Conservation (phyloP, 768 basidiomycete genomes). For the Cantharellus cinnabarinus region DNA sequence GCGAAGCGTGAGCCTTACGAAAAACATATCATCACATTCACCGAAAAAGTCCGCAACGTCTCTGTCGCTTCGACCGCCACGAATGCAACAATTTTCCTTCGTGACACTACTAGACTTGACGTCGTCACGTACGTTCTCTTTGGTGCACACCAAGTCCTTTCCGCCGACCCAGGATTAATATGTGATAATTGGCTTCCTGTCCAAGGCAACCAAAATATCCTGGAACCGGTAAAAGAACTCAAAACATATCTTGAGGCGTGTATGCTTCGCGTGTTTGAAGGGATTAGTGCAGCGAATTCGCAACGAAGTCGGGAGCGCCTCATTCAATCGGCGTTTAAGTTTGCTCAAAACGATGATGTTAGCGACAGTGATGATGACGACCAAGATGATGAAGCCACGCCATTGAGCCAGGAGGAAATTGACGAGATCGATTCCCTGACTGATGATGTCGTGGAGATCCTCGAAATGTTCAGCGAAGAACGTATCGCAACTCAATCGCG, state of each 20-base stretch:
- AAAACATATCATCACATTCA: conserved; percentile 64
- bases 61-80: conserved; percentile 22
- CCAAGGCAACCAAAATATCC: conserved; percentile 43
- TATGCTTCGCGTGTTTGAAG: conserved; percentile 80
- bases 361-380: background rate
- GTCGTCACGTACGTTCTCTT: conserved; percentile 81
- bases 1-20: conserved; percentile 18
- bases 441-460: background rate
- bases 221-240: conserved; percentile 69
- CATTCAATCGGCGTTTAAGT: background rate
- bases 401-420: background rate
- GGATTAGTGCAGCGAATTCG: conserved; percentile 24
- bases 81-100: conserved; percentile 43
- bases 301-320: background rate
- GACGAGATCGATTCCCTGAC: background rate
- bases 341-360: background rate
- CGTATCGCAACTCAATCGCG: background rate
- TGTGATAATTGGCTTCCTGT: conserved; percentile 87
- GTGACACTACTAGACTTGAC: conserved; percentile 69
- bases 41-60: conserved; percentile 67
- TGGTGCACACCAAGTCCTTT: conserved; percentile 60
- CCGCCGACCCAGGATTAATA: conserved; percentile 51
- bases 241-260: conserved; percentile 63
- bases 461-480: background rate
- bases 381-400: background rate